phyloP scores from a whole-genome alignment of 164 flowering plant genomes.

The Paratinospora sagittata region DNA sequence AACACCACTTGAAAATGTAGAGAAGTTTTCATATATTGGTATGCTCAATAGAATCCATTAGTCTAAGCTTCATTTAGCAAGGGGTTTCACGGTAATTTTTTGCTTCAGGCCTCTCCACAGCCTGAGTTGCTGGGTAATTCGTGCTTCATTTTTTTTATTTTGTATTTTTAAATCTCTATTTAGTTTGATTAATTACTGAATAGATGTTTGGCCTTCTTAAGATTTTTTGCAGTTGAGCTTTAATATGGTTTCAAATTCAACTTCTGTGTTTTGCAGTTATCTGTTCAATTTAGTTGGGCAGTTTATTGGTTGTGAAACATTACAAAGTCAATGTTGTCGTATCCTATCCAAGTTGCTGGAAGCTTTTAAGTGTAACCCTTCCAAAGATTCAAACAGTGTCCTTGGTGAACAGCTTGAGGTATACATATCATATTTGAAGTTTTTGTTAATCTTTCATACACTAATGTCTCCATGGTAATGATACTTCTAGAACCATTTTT shows the following conservation, averaged over 20 bases:
- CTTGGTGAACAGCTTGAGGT: conserved; percentile 94
- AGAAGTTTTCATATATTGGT: no score
- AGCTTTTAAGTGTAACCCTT: conserved; percentile 36
- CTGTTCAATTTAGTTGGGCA: conserved; percentile 80
- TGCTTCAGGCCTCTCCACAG: not conserved
- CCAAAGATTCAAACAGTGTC: conserved; percentile 34
- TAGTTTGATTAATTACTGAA: no score
- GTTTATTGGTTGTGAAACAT: conserved; percentile 41
- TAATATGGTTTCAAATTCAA: not conserved
- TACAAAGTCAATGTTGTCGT: conserved; percentile 76
- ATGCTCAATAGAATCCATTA: no score
- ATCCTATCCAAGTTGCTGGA: conserved; percentile 56
- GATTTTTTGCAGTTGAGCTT: not conserved
- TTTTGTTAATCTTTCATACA: not conserved
- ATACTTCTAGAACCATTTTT: not conserved
- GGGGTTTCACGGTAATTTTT: not conserved
- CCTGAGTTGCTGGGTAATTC: no score
- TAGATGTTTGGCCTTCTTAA: not conserved
- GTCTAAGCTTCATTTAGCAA: not conserved
- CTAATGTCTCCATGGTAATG: not conserved
- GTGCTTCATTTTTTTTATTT: not conserved
- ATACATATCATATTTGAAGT: not conserved
- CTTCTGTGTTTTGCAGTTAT: conserved; percentile 47
- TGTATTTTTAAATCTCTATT: not conserved
- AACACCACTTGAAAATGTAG: no score